phyloP scores from a whole-genome alignment of 2,329 filamentous ascomycete genomes.

The Rosellinia necatrix region DNA sequence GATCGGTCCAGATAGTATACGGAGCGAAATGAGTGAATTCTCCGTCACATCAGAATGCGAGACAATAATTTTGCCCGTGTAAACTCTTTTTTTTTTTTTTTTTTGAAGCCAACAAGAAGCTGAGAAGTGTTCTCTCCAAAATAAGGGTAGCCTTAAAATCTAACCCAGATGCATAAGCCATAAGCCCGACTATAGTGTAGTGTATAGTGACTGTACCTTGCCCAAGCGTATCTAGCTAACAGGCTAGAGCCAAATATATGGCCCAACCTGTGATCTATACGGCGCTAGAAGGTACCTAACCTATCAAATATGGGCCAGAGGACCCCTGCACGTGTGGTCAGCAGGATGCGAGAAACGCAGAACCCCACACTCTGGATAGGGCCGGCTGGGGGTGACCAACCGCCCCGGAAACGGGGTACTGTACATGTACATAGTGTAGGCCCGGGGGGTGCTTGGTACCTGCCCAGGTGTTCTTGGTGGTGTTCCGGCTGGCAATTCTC shows the following conservation, averaged over 20 bases:
- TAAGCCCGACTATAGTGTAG: too few species aligned
- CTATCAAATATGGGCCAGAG: too few species aligned
- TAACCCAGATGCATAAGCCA: too few species aligned
- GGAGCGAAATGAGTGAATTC: too few species aligned
- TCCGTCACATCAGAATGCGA: slow-evolving; percentile 11
- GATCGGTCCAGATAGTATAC: too few species aligned
- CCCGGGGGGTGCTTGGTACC: too few species aligned
- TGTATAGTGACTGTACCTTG: too few species aligned
- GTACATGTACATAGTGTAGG: too few species aligned
- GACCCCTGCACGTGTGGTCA: background rate
- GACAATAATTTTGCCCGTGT: slow-evolving; percentile 1
- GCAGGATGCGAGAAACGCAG: background rate
- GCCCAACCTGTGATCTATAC: background rate
- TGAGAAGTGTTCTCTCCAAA: slow-evolving; percentile 30
- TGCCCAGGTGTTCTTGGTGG: too few species aligned
- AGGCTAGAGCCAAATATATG: background rate
- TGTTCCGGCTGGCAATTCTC: background rate
- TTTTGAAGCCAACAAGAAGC: slow-evolving; percentile 23
- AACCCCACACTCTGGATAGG: slow-evolving; percentile 12
- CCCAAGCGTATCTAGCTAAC: background rate
- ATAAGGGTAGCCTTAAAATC: background rate
- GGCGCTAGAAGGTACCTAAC: background rate
- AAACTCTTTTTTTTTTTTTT: slow-evolving; percentile 5
- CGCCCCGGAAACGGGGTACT: too few species aligned
- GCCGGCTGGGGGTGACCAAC: background rate